Percentiles rank a stretch among this genome's conserved stretches.
These are phyloP conservation scores for Takashimella tepidaria DNA, from an alignment of 1,284 basidiomycete genomes.

Conservation along the genomic window DNA sequence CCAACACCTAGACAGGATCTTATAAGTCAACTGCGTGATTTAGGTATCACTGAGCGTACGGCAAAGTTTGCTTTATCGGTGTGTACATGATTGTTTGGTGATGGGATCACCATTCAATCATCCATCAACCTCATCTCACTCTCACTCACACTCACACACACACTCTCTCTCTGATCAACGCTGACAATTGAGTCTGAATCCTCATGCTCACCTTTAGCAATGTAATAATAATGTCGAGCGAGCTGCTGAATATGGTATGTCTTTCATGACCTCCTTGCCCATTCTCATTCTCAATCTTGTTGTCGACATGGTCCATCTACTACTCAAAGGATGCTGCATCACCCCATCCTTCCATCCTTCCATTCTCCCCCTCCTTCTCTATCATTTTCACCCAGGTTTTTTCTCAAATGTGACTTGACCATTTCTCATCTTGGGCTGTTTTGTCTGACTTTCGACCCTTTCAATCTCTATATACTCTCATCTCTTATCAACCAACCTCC, in stretches of 20 bases:
- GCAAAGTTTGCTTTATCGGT: constrained; percentile 40
- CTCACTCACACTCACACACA: not conserved
- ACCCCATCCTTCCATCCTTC: not conserved
- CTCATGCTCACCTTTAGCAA: no score
- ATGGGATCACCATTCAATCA: not conserved
- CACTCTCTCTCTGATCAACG: not conserved
- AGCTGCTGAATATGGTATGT: constrained; percentile 45
- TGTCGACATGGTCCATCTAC: constrained; percentile 4
- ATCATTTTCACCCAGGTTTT: no score
- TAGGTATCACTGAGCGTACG: constrained; percentile 41
- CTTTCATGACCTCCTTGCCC: not conserved
- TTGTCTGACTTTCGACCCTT: not conserved
- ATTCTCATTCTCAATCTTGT: not conserved
- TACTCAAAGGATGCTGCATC: not conserved
- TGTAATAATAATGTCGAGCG: constrained; percentile 37
- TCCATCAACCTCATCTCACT: not conserved
- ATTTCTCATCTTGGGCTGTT: not conserved
- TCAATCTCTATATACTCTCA: not conserved
- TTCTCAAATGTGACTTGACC: no score
- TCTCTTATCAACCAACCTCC: constrained; percentile 1
- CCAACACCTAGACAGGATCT: constrained; percentile 18
- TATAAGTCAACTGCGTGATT: constrained; percentile 31
- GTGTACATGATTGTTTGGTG: constrained; percentile 8
- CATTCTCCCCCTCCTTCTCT: not conserved
- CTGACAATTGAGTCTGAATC: no score